phyloP scores from a whole-genome alignment of 495 filamentous ascomycete genomes.

The Astrothelium macrocarpum region DNA sequence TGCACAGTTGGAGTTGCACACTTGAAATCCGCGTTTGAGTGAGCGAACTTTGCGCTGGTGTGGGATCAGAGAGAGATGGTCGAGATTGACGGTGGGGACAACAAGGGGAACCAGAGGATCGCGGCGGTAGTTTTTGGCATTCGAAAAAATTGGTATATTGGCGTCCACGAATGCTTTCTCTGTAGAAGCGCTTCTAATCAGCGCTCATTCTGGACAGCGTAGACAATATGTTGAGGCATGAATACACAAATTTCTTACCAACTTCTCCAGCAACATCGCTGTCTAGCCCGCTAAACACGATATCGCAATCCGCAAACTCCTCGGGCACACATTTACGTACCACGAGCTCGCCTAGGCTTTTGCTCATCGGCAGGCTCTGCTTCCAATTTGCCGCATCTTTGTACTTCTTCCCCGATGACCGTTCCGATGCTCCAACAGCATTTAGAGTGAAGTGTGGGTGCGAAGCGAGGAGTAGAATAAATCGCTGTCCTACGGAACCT shows the following conservation, averaged over 20 bases:
- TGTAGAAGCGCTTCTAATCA: conserved; percentile 9
- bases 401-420: conserved; percentile 38
- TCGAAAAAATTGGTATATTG: conserved; percentile 35
- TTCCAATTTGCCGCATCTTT: conserved; percentile 38
- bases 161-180: conserved; percentile 37
- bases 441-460: conserved; percentile 36
- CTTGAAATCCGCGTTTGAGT: conserved; percentile 33
- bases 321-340: conserved; percentile 33
- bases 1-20: conserved; percentile 41
- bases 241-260: too few species aligned
- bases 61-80: conserved; percentile 31
- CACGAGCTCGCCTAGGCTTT: conserved; percentile 32
- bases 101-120: conserved; percentile 37
- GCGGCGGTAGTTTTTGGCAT: conserved; percentile 38
- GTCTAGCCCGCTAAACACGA: conserved; percentile 37
- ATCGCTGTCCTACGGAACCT: conserved; percentile 37
- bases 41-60: conserved; percentile 31
- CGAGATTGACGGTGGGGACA: conserved; percentile 36
- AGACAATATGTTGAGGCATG: background rate
- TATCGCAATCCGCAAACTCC: conserved; percentile 34
- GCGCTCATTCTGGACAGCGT: background rate
- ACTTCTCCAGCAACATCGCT: conserved; percentile 38
- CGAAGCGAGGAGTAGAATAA: conserved; percentile 36
- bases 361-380: conserved; percentile 34
- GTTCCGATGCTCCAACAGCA: conserved; percentile 33